Evolutionary conservation across 176 grass and related monocot genomes (phyloP).

Genomic region (Calamus simplicifolius): DNA sequence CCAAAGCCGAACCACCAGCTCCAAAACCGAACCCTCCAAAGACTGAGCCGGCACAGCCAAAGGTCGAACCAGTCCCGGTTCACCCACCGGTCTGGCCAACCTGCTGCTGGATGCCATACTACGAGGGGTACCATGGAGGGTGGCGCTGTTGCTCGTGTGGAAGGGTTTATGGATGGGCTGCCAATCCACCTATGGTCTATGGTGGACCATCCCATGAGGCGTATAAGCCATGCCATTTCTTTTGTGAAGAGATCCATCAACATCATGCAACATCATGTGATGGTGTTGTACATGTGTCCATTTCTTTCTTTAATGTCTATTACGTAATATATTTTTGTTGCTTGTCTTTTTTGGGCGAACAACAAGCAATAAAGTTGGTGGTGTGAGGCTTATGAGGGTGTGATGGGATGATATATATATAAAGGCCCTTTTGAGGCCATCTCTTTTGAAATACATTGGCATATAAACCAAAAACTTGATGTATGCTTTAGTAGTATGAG

Average conservation of each 20-base stretch:
- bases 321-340: too few species aligned
- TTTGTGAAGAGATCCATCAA: constrained; percentile 25
- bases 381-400: too few species aligned
- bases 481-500: too few species aligned
- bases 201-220: constrained; percentile 5
- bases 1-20: too few species aligned
- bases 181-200: constrained; percentile 1
- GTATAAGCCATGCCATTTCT: constrained; percentile 14
- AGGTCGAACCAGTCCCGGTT: constrained; percentile 7
- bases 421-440: too few species aligned
- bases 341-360: too few species aligned
- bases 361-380: too few species aligned
- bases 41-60: constrained; percentile 5
- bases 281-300: background rate
- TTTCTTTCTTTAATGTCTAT: background rate
- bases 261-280: constrained; percentile 34
- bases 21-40: constrained; percentile 2
- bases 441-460: too few species aligned
- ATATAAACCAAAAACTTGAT: too few species aligned
- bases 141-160: constrained; percentile 27
- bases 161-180: constrained; percentile 9
- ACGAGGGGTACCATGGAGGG: constrained; percentile 23
- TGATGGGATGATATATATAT: too few species aligned
- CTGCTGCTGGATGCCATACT: constrained; percentile 25
- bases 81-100: constrained; percentile 12